Base-by-base conservation (phyloP, 176 grass and related monocot species). In the Zoysia japonica region DNA sequence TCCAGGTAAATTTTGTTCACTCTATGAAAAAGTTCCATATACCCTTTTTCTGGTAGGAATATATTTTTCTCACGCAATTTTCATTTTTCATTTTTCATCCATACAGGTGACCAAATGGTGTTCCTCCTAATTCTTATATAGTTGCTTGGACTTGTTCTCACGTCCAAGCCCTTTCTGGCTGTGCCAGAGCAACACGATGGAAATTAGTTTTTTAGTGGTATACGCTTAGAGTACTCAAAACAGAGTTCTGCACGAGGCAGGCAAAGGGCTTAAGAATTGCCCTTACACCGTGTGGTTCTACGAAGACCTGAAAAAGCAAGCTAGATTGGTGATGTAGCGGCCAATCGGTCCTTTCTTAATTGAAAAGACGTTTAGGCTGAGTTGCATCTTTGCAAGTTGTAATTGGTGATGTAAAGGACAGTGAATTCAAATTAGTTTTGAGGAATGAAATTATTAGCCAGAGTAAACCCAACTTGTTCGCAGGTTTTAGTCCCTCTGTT, bases 91-190 rank as follows among this genome's bases (percentile, higher is more conserved):
- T 1, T 40, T 53, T 66, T 16, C 50, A 67, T 55, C 39, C 16
- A 3, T 72, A 19, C 83, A 94, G 92, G 92, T 87, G 89, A 94
- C 69, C 63, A 82, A 47, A 85, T 94, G 68, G 84, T 94, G n/a
- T 94, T 94, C 80, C 82, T 94, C 53, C 78, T 91, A 61, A 16
- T 94, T 40, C 4, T 87, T 14, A 11, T 94, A 14, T 89, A 85
- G 47, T 61, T 91, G 5, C 28, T 87, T 3, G 89, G 88, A 47
- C 83, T 94, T 61, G 16, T 94, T 42, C 71, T 88, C 20, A 91
- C 89, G 46, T 91, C 89, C 77, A 94, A 80, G 64, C 83, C 86
- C 17, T 94, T 94, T 64, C 61, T 88, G 40, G 65, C 52, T 17
- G 80, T 84, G 62, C 80, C 68, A 46, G 69, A 84, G 11, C 45